Evolutionary conservation across 2,329 filamentous ascomycete genomes (phyloP).

Genomic region (Daldinia sp.): DNA sequence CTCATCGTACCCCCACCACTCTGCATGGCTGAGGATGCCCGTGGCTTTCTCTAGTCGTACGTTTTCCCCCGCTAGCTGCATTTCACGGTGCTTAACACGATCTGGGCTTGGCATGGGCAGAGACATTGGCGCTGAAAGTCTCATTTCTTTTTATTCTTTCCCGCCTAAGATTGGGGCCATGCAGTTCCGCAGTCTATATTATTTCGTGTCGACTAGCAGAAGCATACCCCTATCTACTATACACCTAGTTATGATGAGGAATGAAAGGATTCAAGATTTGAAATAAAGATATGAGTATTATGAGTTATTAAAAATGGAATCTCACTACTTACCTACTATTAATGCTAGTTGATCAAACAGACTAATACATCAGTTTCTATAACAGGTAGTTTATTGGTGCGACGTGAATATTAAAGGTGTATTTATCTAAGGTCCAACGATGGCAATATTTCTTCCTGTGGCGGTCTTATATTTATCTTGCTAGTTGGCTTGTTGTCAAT

Average conservation of each 20-base stretch:
- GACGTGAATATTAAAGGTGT: background rate
- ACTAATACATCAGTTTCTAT: background rate
- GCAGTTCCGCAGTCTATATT: no score
- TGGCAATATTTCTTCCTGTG: no score
- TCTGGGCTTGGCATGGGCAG: background rate
- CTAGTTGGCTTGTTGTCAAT: background rate
- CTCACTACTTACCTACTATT: background rate
- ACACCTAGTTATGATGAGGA: background rate
- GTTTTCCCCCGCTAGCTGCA: background rate
- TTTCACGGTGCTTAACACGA: background rate
- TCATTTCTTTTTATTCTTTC: slow-evolving; percentile 17
- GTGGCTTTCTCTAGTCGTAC: slow-evolving; percentile 15
- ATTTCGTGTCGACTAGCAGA: no score
- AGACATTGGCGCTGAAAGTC: slow-evolving; percentile 25
- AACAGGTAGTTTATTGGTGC: background rate
- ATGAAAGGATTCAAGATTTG: background rate
- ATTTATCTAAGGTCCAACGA: background rate
- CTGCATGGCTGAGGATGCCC: slow-evolving; percentile 8
- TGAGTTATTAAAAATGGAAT: background rate
- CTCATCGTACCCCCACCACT: slow-evolving; percentile 24
- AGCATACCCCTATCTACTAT: background rate
- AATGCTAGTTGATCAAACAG: background rate
- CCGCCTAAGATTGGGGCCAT: background rate
- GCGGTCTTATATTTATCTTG: background rate
- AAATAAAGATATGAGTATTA: background rate